These are phyloP conservation scores for Biscogniauxia mediterranea DNA, from an alignment of 2,329 filamentous ascomycete species.

Conservation along the genomic window DNA sequence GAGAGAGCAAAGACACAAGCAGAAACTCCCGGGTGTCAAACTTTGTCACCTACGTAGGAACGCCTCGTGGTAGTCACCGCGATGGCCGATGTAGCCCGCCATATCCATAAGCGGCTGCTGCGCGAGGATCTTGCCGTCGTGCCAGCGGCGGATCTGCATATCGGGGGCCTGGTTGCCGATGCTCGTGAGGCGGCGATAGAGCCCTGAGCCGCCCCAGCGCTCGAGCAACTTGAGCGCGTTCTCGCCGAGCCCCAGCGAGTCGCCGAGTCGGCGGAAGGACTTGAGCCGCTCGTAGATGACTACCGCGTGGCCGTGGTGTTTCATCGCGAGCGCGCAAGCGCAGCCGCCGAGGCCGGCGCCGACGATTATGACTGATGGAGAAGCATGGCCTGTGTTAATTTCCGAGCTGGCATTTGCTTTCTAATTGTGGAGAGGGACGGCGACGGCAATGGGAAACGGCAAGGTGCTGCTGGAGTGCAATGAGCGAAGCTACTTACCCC, in stretches of 20 bases:
- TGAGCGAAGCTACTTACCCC: not conserved
- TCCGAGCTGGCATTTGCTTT: no score
- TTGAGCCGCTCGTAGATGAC: conserved; percentile 44
- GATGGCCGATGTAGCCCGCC: conserved; percentile 46
- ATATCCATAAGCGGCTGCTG: conserved; percentile 50
- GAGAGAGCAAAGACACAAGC: not conserved
- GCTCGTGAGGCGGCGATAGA: conserved; percentile 37
- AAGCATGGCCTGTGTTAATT: no score
- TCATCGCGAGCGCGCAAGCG: conserved; percentile 46
- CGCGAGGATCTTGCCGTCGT: conserved; percentile 45
- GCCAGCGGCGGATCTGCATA: conserved; percentile 49
- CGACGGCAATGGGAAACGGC: no score
- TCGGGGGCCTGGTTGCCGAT: conserved; percentile 47
- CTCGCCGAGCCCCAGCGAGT: conserved; percentile 45
- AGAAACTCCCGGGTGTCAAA: not conserved
- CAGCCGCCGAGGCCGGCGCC: conserved; percentile 50
- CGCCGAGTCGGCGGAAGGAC: conserved; percentile 42
- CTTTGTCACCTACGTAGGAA: conserved; percentile 28
- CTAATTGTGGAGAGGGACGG: no score
- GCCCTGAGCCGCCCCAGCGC: conserved; percentile 41
- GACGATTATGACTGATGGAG: conserved; percentile 44
- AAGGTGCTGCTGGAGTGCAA: no score
- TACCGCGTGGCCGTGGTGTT: conserved; percentile 44
- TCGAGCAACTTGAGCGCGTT: conserved; percentile 45
- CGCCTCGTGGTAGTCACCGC: conserved; percentile 43